phyloP scores from a whole-genome alignment of 164 flowering plant genomes.

The Tetracentron sinense region DNA sequence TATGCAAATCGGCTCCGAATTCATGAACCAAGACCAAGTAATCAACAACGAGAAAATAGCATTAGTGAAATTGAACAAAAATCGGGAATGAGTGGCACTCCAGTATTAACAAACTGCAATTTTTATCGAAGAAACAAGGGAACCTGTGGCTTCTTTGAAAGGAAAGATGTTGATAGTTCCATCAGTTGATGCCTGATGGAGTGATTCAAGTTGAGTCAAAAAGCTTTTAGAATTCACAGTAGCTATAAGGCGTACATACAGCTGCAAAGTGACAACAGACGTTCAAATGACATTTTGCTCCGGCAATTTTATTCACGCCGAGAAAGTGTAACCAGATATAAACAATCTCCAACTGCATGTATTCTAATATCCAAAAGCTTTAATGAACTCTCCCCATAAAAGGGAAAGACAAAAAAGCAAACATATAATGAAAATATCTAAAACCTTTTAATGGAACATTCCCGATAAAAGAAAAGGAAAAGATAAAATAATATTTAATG shows the following conservation, averaged over 20 bases:
- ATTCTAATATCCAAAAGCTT: too few species aligned
- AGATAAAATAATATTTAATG: too few species aligned
- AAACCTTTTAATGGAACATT: too few species aligned
- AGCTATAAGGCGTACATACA: constrained; percentile 57
- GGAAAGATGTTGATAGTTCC: constrained; percentile 49
- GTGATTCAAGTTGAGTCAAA: constrained; percentile 46
- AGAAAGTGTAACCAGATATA: too few species aligned
- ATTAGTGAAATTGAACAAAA: not conserved
- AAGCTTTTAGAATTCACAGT: constrained; percentile 67
- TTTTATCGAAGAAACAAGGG: not conserved
- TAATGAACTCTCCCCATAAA: too few species aligned
- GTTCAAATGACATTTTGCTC: not conserved
- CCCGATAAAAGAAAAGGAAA: too few species aligned
- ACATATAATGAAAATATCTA: too few species aligned
- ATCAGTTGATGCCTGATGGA: constrained; percentile 36
- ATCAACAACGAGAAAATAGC: not conserved
- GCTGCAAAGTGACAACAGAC: constrained; percentile 35
- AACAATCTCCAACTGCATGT: too few species aligned
- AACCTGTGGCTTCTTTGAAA: constrained; percentile 77
- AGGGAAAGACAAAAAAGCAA: too few species aligned
- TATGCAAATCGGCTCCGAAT: too few species aligned
- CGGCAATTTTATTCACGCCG: too few species aligned
- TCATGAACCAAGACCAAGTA: constrained; percentile 15
- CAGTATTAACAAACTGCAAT: constrained; percentile 3
- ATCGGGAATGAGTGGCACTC: not conserved